Evolutionary conservation across 192 early-diverging fungal genomes (phyloP).

Genomic region (Geosiphon pyriformis): DNA sequence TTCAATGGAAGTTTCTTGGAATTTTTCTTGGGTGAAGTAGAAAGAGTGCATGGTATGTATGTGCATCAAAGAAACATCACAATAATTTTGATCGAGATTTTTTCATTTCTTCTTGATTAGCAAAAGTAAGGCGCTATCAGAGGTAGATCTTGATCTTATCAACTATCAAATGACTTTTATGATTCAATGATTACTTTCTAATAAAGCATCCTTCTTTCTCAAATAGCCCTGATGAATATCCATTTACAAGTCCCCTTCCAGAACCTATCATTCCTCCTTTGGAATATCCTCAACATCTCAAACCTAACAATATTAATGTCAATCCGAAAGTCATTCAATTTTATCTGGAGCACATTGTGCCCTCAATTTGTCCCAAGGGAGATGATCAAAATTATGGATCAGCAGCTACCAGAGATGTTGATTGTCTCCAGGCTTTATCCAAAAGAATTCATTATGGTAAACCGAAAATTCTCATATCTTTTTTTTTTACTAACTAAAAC

Average conservation of each 20-base stretch:
- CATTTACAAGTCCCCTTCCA: constrained; percentile 79
- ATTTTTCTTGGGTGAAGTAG: constrained; percentile 87
- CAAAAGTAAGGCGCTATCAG: constrained; percentile 76
- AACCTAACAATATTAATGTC: constrained; percentile 77
- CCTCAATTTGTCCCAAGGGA: constrained; percentile 61
- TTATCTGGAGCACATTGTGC: constrained; percentile 78
- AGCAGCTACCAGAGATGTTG: constrained; percentile 89
- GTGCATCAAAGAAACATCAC: not conserved
- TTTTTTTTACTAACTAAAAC: constrained; percentile 7
- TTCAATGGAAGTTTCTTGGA: constrained; percentile 79
- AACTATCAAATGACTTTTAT: not conserved
- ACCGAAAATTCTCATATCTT: not conserved
- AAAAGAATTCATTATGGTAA: constrained; percentile 92
- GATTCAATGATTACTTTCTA: not conserved
- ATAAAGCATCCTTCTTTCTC: constrained; percentile 25
- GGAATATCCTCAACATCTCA: constrained; percentile 70
- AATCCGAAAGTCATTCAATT: constrained; percentile 79
- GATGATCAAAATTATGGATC: constrained; percentile 93
- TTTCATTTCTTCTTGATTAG: constrained; percentile 28
- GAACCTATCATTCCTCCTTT: constrained; percentile 82
- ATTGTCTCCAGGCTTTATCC: constrained; percentile 86
- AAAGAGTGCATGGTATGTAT: constrained; percentile 81
- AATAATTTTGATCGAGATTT: not conserved
- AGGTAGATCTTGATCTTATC: constrained; percentile 26
- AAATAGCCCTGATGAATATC: constrained; percentile 91